Conservation (phyloP, 2,329 filamentous ascomycete species). For the Lecanicillium sp. region DNA sequence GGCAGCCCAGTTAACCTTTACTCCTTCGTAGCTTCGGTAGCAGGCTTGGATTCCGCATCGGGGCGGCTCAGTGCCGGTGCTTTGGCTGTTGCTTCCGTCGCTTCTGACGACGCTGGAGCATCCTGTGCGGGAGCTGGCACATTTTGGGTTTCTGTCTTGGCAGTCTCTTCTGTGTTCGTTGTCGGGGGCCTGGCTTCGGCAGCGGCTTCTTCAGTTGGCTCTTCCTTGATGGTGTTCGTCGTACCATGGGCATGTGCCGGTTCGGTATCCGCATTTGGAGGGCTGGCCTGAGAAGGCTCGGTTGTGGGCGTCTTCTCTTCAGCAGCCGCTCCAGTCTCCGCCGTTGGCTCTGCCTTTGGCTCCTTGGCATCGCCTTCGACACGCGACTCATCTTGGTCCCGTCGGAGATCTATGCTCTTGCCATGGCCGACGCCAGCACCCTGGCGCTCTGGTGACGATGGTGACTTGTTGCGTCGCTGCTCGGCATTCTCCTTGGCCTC, state of each 20-base stretch:
- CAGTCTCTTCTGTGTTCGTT: background rate
- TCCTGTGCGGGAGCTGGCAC: background rate
- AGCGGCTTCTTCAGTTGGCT: constrained; percentile 1
- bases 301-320: background rate
- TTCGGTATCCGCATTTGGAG: background rate
- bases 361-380: constrained; percentile 18
- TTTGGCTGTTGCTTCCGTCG: background rate
- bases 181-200: background rate
- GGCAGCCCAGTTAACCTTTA: no score
- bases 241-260: background rate
- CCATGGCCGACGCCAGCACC: constrained; percentile 26
- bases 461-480: constrained; percentile 48
- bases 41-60: no score
- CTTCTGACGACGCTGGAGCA: background rate
- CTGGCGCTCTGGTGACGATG: constrained; percentile 31
- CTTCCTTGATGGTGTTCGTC: constrained; percentile 8
- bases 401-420: constrained; percentile 36
- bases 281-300: background rate
- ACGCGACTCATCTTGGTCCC: constrained; percentile 29
- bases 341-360: background rate
- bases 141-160: background rate
- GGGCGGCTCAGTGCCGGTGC: no score
- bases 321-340: constrained; percentile 10
- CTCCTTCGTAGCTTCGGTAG: no score
- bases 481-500: constrained; percentile 51